Conservation (phyloP, 2,329 filamentous ascomycete species). For the Cladosporium sp. region DNA sequence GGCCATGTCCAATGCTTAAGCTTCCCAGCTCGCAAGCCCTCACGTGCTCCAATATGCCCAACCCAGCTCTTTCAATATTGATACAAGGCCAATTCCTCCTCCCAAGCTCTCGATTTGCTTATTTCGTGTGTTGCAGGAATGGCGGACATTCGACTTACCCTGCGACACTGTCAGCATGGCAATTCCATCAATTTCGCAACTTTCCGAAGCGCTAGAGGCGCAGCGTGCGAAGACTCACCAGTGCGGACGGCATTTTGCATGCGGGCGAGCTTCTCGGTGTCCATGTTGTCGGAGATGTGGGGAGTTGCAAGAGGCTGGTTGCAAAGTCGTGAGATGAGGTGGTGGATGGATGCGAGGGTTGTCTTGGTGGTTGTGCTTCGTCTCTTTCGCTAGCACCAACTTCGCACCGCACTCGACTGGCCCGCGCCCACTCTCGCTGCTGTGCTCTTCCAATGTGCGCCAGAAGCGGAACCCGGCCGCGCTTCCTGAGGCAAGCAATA, state of each 20-base stretch:
- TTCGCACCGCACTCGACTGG: slow-evolving; percentile 8
- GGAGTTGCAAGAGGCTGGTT: background rate
- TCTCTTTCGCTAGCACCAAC: slow-evolving; percentile 14
- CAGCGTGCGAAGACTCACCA: slow-evolving; percentile 53
- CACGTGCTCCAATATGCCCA: background rate
- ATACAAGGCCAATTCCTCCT: background rate
- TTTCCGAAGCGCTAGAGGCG: background rate
- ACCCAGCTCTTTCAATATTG: background rate
- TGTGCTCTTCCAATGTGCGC: too few species aligned
- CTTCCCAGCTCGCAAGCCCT: background rate
- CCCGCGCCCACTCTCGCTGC: background rate
- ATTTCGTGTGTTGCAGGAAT: background rate
- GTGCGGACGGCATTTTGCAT: slow-evolving; percentile 65
- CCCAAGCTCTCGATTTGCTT: slow-evolving; percentile 2
- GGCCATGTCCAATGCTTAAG: background rate
- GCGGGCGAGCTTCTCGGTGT: slow-evolving; percentile 62
- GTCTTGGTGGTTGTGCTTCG: background rate
- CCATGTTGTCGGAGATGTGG: slow-evolving; percentile 43
- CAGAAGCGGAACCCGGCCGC: too few species aligned
- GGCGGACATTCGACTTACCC: slow-evolving; percentile 27
- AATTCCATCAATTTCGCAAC: slow-evolving; percentile 8
- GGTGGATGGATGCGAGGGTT: background rate
- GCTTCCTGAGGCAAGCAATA: too few species aligned
- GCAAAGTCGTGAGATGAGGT: background rate
- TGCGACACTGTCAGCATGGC: slow-evolving; percentile 25